Evolutionary conservation across 2,329 filamentous ascomycete species (phyloP).

Genomic region (Diaporthe batatas): DNA sequence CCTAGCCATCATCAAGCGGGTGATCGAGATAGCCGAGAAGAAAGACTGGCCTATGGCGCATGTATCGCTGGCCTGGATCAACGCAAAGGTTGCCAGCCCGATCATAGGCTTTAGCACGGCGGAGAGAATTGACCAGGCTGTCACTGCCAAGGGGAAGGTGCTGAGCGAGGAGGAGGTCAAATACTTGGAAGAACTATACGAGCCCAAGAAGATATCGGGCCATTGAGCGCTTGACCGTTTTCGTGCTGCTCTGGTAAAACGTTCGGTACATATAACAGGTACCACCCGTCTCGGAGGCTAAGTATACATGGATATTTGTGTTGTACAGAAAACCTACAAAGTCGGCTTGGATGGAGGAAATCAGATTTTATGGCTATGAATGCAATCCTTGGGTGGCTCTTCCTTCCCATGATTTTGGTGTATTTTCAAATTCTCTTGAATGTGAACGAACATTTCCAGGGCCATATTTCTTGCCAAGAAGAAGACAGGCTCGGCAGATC

Average conservation of each 20-base stretch:
- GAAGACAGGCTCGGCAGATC: too few species aligned
- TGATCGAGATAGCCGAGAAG: constrained; percentile 49
- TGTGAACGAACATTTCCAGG: too few species aligned
- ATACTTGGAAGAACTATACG: constrained; percentile 73
- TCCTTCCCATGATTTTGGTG: too few species aligned
- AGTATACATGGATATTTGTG: too few species aligned
- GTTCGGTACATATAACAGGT: too few species aligned
- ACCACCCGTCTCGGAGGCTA: too few species aligned
- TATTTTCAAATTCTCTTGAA: too few species aligned
- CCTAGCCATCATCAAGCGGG: constrained; percentile 49
- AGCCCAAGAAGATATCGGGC: constrained; percentile 62
- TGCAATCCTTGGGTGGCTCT: not conserved
- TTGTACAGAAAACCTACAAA: not conserved
- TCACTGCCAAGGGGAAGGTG: constrained; percentile 59
- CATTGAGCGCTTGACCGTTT: constrained; percentile 41
- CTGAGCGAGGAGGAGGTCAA: constrained; percentile 70
- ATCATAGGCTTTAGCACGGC: constrained; percentile 73
- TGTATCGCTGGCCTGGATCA: constrained; percentile 74
- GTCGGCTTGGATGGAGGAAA: not conserved
- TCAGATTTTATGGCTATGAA: not conserved
- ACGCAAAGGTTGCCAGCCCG: constrained; percentile 66
- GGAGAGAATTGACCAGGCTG: constrained; percentile 72
- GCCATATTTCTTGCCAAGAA: too few species aligned
- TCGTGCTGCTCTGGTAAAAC: too few species aligned
- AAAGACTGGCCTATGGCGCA: constrained; percentile 68